phyloP scores from a whole-genome alignment of 2,329 filamentous ascomycete genomes.

The Xylaria sp. region DNA sequence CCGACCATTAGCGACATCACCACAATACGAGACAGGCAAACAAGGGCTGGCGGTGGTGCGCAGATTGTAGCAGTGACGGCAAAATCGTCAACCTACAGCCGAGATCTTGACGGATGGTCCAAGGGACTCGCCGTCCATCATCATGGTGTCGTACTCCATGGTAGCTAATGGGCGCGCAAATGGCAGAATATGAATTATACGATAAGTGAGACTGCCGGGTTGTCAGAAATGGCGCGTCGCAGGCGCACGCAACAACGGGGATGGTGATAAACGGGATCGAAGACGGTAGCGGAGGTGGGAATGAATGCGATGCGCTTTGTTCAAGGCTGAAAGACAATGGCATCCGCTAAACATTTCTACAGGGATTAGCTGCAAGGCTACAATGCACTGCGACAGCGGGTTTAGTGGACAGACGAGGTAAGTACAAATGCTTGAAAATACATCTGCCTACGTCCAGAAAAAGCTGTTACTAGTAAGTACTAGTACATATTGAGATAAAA shows the following conservation, averaged over 20 bases:
- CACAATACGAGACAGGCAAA: background rate
- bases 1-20: slow-evolving; percentile 41
- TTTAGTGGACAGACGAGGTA: no score
- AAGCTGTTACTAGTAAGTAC: no score
- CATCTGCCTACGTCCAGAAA: no score
- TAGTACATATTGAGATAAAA: no score
- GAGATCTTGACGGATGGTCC: slow-evolving; percentile 70
- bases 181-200: slow-evolving; percentile 4
- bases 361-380: slow-evolving; percentile 31
- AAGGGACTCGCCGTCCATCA: slow-evolving; percentile 67
- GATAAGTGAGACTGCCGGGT: background rate
- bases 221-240: background rate
- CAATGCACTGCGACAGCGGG: background rate
- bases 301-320: slow-evolving; percentile 25
- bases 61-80: slow-evolving; percentile 9
- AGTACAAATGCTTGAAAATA: no score
- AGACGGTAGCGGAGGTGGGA: slow-evolving; percentile 15
- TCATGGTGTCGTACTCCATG: slow-evolving; percentile 71
- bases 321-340: slow-evolving; percentile 21
- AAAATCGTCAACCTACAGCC: slow-evolving; percentile 56
- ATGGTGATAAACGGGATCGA: background rate
- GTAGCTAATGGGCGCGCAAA: slow-evolving; percentile 13
- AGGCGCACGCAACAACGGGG: background rate
- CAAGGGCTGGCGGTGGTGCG: background rate
- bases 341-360: background rate